Conservation (phyloP, 2,329 filamentous ascomycete species). For the Venturia asperata region DNA sequence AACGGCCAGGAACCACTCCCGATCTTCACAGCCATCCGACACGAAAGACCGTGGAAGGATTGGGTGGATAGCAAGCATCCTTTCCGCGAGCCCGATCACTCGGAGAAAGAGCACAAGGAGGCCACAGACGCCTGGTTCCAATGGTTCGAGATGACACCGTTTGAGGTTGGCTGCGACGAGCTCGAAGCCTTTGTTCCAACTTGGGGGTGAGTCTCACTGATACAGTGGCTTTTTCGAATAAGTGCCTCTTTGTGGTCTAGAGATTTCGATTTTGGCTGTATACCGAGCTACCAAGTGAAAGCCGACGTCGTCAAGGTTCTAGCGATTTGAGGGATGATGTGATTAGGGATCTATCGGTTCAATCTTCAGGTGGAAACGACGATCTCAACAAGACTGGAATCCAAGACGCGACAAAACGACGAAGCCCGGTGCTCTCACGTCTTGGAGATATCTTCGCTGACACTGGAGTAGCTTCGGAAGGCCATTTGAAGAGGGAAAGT, state of each 20-base stretch:
- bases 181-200: slow-evolving; percentile 32
- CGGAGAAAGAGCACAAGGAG: slow-evolving; percentile 26
- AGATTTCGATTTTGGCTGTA: too few species aligned
- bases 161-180: slow-evolving; percentile 33
- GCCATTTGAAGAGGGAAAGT: slow-evolving; percentile 29
- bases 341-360: too few species aligned
- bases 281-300: too few species aligned
- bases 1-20: slow-evolving; percentile 25
- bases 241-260: too few species aligned
- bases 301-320: too few species aligned
- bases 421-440: too few species aligned
- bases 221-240: too few species aligned
- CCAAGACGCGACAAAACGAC: not conserved
- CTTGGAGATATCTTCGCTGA: too few species aligned
- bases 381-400: too few species aligned
- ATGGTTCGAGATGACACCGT: slow-evolving; percentile 32
- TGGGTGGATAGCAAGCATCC: slow-evolving; percentile 27
- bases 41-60: slow-evolving; percentile 28
- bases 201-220: slow-evolving; percentile 23
- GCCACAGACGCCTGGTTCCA: slow-evolving; percentile 33
- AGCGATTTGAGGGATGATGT: too few species aligned
- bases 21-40: slow-evolving; percentile 27
- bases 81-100: slow-evolving; percentile 26
- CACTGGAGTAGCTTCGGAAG: slow-evolving; percentile 25
- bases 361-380: too few species aligned